Base-by-base conservation (phyloP, 495 filamentous ascomycete genomes). In the Chaetomium tenue region DNA sequence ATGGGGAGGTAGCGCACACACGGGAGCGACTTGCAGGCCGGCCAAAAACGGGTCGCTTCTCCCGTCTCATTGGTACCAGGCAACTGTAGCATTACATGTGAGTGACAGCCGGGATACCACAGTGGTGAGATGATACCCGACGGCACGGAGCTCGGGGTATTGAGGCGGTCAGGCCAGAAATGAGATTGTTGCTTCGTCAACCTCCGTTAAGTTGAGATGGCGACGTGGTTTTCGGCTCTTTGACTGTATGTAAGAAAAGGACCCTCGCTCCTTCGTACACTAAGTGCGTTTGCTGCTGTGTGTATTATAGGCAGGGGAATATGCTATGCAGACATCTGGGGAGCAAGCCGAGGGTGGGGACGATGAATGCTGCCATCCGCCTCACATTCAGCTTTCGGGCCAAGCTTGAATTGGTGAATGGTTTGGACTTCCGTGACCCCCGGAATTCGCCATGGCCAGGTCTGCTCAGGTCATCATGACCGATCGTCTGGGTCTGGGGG, bases 1-100 rank as follows among this genome's bases (percentile, higher is more conserved):
- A 59, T 22, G 42, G 57, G 42, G 57, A 59, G 57, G 57, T 59
- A 48, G 42, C 57, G 57, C 57, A 16, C 18, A 16, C 42, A 26
- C 25, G 15, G 42, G 23, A 22, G 16, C 8, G 4, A 23, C 33
- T 40, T 25, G 33, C 54, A 39, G 37, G 11, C 26, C 8, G 53
- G 16, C 40, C 13, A 44, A 44, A 44, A 44, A 44, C 40, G 40
- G 40, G 40, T 40, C 20, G 39, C 13, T 12, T 22, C 42, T 18
- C 0, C 40, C 44, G 20, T 48, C 23, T n/a, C 16, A 7, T 23
- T 60, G 57, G 57, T 47, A 12, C 55, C 15, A 46, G 16, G 55
- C 23, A 44, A 60, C 42, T 33, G 42, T 60, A 33, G 18, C 57
- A 60, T 60, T 16, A 16, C 42, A 28, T 48, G 16, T 6, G 18